phyloP scores from a whole-genome alignment of 1,284 basidiomycete species.

The Irpex sp. region DNA sequence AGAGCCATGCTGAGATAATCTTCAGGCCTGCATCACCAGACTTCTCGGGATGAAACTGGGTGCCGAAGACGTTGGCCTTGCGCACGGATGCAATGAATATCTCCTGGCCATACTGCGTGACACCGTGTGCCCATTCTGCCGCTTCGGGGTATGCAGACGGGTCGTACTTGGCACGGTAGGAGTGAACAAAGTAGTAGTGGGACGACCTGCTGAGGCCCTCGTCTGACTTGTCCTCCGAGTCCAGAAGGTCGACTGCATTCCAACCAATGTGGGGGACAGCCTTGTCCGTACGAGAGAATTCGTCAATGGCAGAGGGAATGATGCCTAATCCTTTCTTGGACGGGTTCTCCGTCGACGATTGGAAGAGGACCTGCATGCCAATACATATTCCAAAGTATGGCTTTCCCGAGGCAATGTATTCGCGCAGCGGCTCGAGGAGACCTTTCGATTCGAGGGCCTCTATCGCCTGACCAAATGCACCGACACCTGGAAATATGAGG shows the following conservation, averaged over 20 bases:
- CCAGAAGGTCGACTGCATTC: slow-evolving; percentile 71
- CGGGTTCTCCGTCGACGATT: slow-evolving; percentile 76
- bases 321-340: slow-evolving; percentile 62
- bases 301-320: slow-evolving; percentile 66
- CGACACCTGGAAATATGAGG: slow-evolving; percentile 98
- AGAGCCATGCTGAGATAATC: slow-evolving; percentile 84
- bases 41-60: slow-evolving; percentile 99
- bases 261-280: slow-evolving; percentile 98
- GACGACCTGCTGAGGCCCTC: slow-evolving; percentile 45
- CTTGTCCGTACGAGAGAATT: slow-evolving; percentile 72
- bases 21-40: slow-evolving; percentile 89
- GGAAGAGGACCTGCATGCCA: slow-evolving; percentile 94
- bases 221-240: slow-evolving; percentile 37
- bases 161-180: slow-evolving; percentile 81
- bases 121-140: slow-evolving; percentile 78
- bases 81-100: slow-evolving; percentile 88
- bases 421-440: slow-evolving; percentile 76
- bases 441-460: slow-evolving; percentile 72
- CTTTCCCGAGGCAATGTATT: slow-evolving; percentile 85
- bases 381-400: slow-evolving; percentile 99
- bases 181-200: slow-evolving; percentile 98
- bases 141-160: slow-evolving; percentile 48
- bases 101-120: slow-evolving; percentile 92
- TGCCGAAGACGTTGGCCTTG: slow-evolving; percentile 87
- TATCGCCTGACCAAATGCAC: slow-evolving; percentile 89